Evolutionary conservation across 2,329 filamentous ascomycete species (phyloP).

Genomic region (Ilyonectria mors-panacis): DNA sequence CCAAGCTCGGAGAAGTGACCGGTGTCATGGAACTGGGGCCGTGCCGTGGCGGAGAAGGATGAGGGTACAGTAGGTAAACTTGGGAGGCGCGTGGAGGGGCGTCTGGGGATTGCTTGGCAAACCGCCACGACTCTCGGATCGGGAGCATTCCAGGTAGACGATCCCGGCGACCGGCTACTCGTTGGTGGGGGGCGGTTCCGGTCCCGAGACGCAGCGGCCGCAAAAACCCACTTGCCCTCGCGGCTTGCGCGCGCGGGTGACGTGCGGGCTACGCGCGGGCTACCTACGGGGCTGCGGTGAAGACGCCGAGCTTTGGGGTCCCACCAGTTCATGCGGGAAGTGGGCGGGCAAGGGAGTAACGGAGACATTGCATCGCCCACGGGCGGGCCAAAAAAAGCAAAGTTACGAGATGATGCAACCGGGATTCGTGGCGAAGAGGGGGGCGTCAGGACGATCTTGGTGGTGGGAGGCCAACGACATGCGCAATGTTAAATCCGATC

Average conservation of each 20-base stretch:
- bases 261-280: slow-evolving; percentile 1
- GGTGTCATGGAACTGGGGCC: slow-evolving; percentile 6
- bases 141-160: background rate
- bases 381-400: slow-evolving; percentile 4
- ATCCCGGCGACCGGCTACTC: background rate
- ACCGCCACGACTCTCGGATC: background rate
- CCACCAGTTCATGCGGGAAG: slow-evolving; percentile 30
- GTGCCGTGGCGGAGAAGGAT: slow-evolving; percentile 5
- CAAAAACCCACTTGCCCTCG: background rate
- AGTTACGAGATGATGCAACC: slow-evolving; percentile 8
- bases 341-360: slow-evolving; percentile 1
- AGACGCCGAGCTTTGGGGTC: slow-evolving; percentile 11
- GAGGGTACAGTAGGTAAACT: background rate
- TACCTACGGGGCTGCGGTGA: slow-evolving; percentile 10
- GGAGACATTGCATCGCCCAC: no score
- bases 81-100: background rate
- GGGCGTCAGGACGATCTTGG: background rate
- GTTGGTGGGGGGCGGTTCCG: background rate
- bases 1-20: slow-evolving; percentile 20
- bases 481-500: background rate
- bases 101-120: background rate
- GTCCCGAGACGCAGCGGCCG: background rate
- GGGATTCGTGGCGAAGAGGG: background rate
- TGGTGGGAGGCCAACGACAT: background rate
- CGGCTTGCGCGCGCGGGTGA: background rate